A percentile compares a stretch with the other conserved stretches of the same genome.
Conservation (phyloP, 345 rosid genomes). For the Noccaea caerulescens region DNA sequence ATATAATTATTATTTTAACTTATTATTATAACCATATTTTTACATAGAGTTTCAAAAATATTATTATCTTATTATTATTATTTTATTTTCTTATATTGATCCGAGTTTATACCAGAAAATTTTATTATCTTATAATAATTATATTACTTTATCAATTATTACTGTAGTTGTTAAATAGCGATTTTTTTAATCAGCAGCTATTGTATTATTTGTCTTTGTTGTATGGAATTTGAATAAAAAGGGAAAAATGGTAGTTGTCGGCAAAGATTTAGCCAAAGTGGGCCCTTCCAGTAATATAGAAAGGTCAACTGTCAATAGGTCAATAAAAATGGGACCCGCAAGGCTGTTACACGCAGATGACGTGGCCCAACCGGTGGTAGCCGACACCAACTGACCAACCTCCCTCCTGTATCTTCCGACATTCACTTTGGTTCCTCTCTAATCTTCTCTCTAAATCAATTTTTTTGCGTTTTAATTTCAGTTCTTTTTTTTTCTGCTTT, state of each 20-base stretch:
- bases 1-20: no score
- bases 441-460: background rate
- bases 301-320: slow-evolving; percentile 42
- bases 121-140: no score
- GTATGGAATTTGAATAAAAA: no score
- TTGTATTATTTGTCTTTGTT: no score
- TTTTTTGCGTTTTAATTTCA: background rate
- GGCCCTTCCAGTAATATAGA: slow-evolving; percentile 1
- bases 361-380: slow-evolving; percentile 43
- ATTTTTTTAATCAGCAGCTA: no score
- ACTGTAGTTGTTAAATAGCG: no score
- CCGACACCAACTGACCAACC: slow-evolving; percentile 45
- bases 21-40: no score
- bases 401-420: slow-evolving; percentile 34
- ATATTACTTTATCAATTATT: no score
- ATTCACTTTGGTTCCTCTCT: slow-evolving; percentile 33
- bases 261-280: slow-evolving; percentile 27
- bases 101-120: no score
- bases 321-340: slow-evolving; percentile 22
- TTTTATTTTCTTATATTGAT: no score
- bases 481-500: background rate
- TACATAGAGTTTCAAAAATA: no score
- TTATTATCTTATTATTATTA: no score
- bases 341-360: slow-evolving; percentile 15
- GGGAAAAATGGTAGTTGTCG: slow-evolving; percentile 34